Percentiles rank a stretch among this genome's conserved stretches.
These are phyloP conservation scores for Fusarium multiceps DNA, from an alignment of 2,329 filamentous ascomycete genomes.

Conservation along the genomic window DNA sequence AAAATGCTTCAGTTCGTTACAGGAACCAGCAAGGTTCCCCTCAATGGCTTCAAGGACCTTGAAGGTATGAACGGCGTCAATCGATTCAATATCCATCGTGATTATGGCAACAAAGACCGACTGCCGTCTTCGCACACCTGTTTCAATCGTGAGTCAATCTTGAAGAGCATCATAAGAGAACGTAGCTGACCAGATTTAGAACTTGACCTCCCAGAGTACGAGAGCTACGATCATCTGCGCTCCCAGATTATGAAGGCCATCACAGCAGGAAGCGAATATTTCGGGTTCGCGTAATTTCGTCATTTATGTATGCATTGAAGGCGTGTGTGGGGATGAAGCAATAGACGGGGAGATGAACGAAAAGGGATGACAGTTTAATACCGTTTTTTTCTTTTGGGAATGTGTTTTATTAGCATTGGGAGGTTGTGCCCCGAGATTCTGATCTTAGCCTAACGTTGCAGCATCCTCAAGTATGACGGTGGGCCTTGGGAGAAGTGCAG, in stretches of 20 bases:
- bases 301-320: constrained; percentile 38
- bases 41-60: constrained; percentile 98
- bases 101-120: constrained; percentile 96
- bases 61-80: constrained; percentile 99
- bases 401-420: constrained; percentile 23
- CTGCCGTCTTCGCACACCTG: constrained; percentile 97
- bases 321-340: constrained; percentile 25
- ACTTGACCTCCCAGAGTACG: constrained; percentile 97
- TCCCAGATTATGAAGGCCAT: constrained; percentile 93
- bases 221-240: constrained; percentile 91
- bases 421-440: constrained; percentile 13
- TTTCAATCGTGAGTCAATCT: constrained; percentile 90
- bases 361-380: constrained; percentile 16
- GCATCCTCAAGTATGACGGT: constrained; percentile 5
- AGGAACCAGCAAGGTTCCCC: constrained; percentile 95
- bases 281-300: constrained; percentile 84
- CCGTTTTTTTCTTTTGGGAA: neutral
- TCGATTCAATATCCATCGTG: constrained; percentile 98
- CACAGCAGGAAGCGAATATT: constrained; percentile 96
- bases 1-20: constrained; percentile 98
- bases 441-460: constrained; percentile 14
- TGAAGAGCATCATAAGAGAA: constrained; percentile 49
- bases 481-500: constrained; percentile 49
- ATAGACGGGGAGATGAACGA: constrained; percentile 29
- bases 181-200: constrained; percentile 67